These are phyloP conservation scores for Polygonum aviculare DNA, from an alignment of 148 eudicot species.

Conservation along the genomic window DNA sequence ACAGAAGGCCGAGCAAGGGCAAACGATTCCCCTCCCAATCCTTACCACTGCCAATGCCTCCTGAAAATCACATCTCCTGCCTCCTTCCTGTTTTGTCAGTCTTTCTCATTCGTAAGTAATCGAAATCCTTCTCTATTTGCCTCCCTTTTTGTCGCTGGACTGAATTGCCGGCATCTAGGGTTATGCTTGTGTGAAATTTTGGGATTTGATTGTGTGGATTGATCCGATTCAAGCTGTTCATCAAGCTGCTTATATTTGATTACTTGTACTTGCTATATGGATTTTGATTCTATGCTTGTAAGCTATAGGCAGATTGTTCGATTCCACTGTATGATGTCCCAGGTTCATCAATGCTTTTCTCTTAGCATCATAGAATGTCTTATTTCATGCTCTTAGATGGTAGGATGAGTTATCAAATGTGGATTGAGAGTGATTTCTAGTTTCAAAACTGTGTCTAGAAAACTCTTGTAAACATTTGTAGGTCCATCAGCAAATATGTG, in stretches of 20 bases:
- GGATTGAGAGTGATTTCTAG: neutral
- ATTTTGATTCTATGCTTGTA: neutral
- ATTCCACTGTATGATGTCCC: neutral
- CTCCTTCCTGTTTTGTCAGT: neutral
- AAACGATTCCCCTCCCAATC: slow-evolving; percentile 42
- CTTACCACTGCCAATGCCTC: slow-evolving; percentile 74
- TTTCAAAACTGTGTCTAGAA: neutral
- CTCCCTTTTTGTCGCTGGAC: neutral
- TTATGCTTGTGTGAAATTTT: neutral
- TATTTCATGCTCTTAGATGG: neutral
- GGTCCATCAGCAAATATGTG: neutral
- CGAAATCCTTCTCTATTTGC: neutral
- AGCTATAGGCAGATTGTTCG: neutral
- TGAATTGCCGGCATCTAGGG: neutral
- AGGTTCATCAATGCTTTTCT: neutral
- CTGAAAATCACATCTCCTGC: neutral
- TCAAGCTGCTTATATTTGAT: neutral
- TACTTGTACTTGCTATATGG: neutral
- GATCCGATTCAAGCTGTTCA: neutral
- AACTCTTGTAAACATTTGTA: neutral
- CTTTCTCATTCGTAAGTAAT: neutral
- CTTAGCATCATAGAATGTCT: neutral
- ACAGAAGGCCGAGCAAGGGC: slow-evolving; percentile 24
- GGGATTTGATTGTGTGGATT: neutral
- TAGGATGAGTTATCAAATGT: neutral